These are phyloP conservation scores for Hyaloraphidium curvatum DNA, from an alignment of 192 early-diverging fungal genomes.

Conservation along the genomic window DNA sequence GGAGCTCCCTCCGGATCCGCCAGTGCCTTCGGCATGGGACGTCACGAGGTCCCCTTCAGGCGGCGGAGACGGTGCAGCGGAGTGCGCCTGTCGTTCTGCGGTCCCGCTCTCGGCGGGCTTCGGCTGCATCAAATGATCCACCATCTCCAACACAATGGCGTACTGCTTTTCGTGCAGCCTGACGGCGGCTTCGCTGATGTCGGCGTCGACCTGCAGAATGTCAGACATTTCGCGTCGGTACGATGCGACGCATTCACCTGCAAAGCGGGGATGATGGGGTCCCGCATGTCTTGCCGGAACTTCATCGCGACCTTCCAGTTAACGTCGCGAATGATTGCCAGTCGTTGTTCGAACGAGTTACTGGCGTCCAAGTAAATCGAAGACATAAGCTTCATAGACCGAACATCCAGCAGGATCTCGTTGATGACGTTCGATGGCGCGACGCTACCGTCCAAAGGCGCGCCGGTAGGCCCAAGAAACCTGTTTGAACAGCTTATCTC, in stretches of 20 bases:
- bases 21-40: no score
- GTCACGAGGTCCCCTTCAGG: no score
- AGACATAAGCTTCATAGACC: conserved; percentile 19
- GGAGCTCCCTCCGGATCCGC: no score
- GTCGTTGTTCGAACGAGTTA: conserved; percentile 10
- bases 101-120: no score
- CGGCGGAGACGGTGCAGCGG: no score
- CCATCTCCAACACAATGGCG: conserved; percentile 50
- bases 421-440: conserved; percentile 4
- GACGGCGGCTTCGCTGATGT: conserved; percentile 56
- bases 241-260: conserved; percentile 17
- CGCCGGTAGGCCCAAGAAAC: no score
- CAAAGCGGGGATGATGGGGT: conserved; percentile 26
- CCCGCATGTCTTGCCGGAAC: conserved; percentile 28
- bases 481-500: conserved; percentile 64
- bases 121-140: no score
- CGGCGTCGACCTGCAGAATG: conserved; percentile 26
- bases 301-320: conserved; percentile 52
- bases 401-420: conserved; percentile 12
- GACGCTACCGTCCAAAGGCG: conserved; percentile 21
- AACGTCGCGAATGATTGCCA: conserved; percentile 71
- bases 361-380: conserved; percentile 8
- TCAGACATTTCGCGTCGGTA: no score
- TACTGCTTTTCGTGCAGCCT: conserved; percentile 68
- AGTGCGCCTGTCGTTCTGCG: no score